Evolutionary conservation across 169 alveolate species (phyloP).

Genomic region (Cardiosporidium cionae): DNA sequence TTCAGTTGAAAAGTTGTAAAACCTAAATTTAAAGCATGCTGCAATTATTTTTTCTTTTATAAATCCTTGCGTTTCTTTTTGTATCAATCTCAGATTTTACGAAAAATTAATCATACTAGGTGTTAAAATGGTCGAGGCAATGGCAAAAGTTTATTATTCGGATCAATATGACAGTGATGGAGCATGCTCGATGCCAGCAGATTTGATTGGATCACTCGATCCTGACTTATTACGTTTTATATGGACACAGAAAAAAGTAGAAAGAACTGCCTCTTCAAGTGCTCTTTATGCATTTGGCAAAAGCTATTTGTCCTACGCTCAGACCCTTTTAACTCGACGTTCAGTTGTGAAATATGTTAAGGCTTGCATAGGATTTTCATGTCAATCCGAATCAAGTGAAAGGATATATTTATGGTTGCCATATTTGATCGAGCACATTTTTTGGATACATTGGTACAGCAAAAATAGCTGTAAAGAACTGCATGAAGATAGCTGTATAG

Average conservation of each 20-base stretch:
- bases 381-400: slow-evolving; percentile 14
- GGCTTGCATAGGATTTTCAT: slow-evolving; percentile 22
- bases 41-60: too few relatives aligned
- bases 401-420: slow-evolving; percentile 35
- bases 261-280: slow-evolving; percentile 1
- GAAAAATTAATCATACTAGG: slow-evolving; percentile 35
- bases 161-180: slow-evolving; percentile 13
- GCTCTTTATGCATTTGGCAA: slow-evolving; percentile 18
- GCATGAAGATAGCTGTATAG: neutral
- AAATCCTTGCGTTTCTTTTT: too few relatives aligned
- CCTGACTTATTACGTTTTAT: slow-evolving; percentile 12
- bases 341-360: slow-evolving; percentile 29
- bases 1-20: too few relatives aligned
- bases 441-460: slow-evolving; percentile 24
- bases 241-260: slow-evolving; percentile 26
- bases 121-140: slow-evolving; percentile 18
- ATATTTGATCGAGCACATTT: slow-evolving; percentile 25
- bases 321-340: slow-evolving; percentile 16
- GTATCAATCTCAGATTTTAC: slow-evolving; percentile 20
- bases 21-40: too few relatives aligned
- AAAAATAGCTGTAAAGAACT: neutral
- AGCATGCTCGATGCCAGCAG: neutral
- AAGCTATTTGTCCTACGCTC: slow-evolving; percentile 30
- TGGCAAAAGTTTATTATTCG: slow-evolving; percentile 20
- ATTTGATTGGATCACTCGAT: neutral